These are phyloP conservation scores for Plasmodium malariae DNA, from an alignment of 169 alveolate species.

Conservation along the genomic window DNA sequence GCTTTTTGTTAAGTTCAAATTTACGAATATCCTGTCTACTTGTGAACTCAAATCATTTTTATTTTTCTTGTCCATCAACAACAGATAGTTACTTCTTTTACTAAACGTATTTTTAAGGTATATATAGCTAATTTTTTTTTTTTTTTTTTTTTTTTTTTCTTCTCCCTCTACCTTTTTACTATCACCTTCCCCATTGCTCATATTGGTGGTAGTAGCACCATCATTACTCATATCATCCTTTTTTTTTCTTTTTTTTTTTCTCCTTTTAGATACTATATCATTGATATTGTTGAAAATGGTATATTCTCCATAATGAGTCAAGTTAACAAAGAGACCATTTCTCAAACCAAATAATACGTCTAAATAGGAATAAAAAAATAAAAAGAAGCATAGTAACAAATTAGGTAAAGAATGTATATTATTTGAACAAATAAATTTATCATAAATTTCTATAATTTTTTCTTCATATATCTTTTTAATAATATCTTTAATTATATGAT, in stretches of 20 bases:
- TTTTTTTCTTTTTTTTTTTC: neutral
- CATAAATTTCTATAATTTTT: constrained; percentile 14
- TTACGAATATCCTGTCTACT: neutral
- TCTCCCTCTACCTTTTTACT: neutral
- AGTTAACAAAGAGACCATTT: constrained; percentile 25
- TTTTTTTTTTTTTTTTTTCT: neutral
- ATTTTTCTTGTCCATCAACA: neutral
- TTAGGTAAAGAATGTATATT: constrained; percentile 15
- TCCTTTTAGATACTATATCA: constrained; percentile 12
- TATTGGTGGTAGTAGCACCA: no score
- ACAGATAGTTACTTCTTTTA: neutral
- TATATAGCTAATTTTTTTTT: neutral
- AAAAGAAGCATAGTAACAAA: constrained; percentile 20
- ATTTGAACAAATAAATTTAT: constrained; percentile 17
- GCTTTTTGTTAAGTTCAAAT: neutral
- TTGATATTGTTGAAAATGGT: constrained; percentile 40
- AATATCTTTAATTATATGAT: constrained; percentile 29
- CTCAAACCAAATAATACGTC: constrained; percentile 43
- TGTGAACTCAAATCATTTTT: neutral
- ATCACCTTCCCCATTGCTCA: no score
- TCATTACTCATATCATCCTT: neutral
- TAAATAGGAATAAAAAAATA: constrained; percentile 41
- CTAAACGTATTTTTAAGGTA: constrained; percentile 2
- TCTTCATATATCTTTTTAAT: constrained; percentile 48
- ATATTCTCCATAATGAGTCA: neutral